Conservation (phyloP, 345 rosid species). For the Corchorus olitorius region DNA sequence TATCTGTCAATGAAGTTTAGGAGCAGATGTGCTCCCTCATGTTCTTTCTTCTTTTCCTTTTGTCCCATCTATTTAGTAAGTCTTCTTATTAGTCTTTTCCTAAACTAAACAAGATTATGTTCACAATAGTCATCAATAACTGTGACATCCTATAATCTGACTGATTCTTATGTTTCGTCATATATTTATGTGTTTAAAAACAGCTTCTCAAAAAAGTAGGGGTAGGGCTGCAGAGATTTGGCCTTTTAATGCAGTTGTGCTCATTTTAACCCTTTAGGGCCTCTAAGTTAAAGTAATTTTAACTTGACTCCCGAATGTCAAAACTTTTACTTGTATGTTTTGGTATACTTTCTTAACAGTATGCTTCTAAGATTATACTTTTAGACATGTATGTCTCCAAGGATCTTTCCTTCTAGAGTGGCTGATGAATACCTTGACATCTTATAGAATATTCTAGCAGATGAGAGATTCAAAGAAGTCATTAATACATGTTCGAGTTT, state of each 20-base stretch:
- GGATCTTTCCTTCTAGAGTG: not conserved
- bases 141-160: not conserved
- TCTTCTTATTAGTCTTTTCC: not conserved
- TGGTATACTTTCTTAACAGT: too few species aligned
- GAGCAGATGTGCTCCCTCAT: not conserved
- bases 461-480: slow-evolving; percentile 68
- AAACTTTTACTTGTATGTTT: too few species aligned
- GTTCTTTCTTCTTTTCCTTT: not conserved
- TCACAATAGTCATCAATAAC: not conserved
- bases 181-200: not conserved
- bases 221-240: not conserved
- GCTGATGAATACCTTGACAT: slow-evolving; percentile 37
- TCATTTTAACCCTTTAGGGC: not conserved
- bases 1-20: not conserved
- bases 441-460: slow-evolving; percentile 61
- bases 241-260: not conserved
- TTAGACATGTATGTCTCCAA: not conserved
- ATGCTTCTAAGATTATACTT: not conserved
- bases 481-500: slow-evolving; percentile 43
- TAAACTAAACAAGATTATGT: not conserved
- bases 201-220: not conserved
- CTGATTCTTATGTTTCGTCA: not conserved
- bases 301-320: not conserved
- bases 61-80: not conserved
- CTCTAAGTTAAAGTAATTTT: not conserved